These are phyloP conservation scores for Terana coerulea DNA, from an alignment of 768 basidiomycete species.

Conservation along the genomic window DNA sequence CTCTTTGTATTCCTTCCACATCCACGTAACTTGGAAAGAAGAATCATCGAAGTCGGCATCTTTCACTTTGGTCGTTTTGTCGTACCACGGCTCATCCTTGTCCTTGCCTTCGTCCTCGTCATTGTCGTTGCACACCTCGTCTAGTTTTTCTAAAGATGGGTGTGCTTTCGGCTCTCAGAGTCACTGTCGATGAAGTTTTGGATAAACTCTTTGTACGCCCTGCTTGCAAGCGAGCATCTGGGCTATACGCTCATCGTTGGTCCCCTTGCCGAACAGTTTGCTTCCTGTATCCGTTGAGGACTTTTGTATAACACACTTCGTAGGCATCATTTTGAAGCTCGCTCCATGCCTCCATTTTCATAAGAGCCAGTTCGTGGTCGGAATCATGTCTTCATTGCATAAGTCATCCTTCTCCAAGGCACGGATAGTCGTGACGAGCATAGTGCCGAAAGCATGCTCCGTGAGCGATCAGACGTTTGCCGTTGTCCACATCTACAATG, in stretches of 20 bases:
- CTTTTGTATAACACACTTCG: background rate
- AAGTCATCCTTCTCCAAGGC: background rate
- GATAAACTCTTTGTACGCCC: background rate
- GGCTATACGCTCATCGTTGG: background rate
- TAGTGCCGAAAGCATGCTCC: slow-evolving; percentile 1
- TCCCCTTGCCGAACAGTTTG: background rate
- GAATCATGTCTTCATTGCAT: background rate
- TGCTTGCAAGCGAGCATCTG: background rate
- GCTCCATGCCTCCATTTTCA: background rate
- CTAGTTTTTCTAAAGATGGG: background rate
- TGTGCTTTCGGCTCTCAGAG: background rate
- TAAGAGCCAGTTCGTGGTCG: background rate
- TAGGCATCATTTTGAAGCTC: background rate
- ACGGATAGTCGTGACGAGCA: background rate
- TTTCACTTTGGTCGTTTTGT: background rate
- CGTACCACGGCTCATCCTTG: background rate
- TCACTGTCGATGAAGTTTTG: background rate
- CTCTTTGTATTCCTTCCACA: slow-evolving; percentile 39
- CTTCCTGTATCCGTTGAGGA: background rate
- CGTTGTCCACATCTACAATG: slow-evolving; percentile 6
- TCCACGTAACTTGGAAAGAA: slow-evolving; percentile 19
- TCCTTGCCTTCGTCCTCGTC: background rate
- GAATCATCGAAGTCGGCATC: slow-evolving; percentile 15
- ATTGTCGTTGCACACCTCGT: background rate
- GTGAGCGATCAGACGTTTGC: slow-evolving; percentile 1